Percentiles rank a stretch among this genome's conserved stretches.
Conservation (phyloP, 1,284 basidiomycete genomes). For the Ustilago sp. region DNA sequence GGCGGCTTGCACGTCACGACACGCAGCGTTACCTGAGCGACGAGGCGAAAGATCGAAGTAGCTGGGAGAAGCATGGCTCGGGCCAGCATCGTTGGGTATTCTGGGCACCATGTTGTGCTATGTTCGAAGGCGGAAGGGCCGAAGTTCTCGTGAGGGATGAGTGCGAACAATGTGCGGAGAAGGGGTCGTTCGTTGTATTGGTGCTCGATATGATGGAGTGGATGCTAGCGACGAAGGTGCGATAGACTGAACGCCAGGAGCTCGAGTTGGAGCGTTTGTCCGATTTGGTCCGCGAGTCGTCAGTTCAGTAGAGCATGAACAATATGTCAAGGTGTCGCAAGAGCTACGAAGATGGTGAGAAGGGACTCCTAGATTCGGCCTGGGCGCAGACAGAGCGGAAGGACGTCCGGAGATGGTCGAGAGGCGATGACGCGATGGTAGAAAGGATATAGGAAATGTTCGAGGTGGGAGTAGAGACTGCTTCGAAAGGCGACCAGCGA, state of each 20-base stretch:
- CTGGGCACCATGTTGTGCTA: conserved; percentile 23
- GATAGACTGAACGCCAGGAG: background rate
- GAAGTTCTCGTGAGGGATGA: background rate
- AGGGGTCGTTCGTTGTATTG: background rate
- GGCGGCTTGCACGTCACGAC: conserved; percentile 32
- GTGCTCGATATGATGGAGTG: background rate
- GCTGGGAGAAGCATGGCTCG: conserved; percentile 15
- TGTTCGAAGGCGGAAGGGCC: background rate
- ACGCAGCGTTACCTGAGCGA: conserved; percentile 28
- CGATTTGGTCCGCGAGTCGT: background rate
- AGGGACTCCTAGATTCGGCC: background rate
- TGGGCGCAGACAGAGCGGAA: background rate
- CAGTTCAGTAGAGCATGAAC: background rate
- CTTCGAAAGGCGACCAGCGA: background rate
- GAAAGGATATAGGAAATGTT: background rate
- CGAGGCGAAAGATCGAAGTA: conserved; percentile 21
- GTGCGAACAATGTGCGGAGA: background rate
- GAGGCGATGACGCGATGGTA: background rate
- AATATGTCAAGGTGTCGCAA: background rate
- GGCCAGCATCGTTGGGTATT: conserved; percentile 24
- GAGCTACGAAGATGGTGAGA: background rate
- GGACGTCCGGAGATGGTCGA: background rate
- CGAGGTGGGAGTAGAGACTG: background rate
- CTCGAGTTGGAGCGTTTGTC: conserved; percentile 1
- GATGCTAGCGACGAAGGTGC: background rate